phyloP scores from a whole-genome alignment of 495 filamentous ascomycete genomes.

The Podospora pseudocomata region DNA sequence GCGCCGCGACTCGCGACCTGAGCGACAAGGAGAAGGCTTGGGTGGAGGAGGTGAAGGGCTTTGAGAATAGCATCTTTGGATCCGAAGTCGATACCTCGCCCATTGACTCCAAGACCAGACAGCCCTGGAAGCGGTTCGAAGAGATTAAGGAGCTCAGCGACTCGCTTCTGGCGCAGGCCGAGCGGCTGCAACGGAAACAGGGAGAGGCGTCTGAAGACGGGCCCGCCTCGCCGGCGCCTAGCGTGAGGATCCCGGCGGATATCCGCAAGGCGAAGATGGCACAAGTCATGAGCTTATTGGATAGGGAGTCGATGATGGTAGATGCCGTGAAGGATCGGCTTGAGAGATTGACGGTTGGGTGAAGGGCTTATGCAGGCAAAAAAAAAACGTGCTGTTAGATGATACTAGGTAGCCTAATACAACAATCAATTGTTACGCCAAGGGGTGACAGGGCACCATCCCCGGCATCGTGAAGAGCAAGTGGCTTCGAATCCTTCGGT shows the following conservation, averaged over 20 bases:
- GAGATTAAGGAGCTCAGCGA: slow-evolving; percentile 44
- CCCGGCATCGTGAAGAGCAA: not conserved
- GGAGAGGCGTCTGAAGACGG: slow-evolving; percentile 32
- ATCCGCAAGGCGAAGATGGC: slow-evolving; percentile 63
- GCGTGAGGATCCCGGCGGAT: slow-evolving; percentile 58
- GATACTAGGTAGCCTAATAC: slow-evolving; percentile 2
- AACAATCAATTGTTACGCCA: not conserved
- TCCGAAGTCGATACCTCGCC: slow-evolving; percentile 20
- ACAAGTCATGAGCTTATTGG: slow-evolving; percentile 67
- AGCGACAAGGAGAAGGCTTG: slow-evolving; percentile 71
- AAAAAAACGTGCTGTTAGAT: slow-evolving; percentile 4
- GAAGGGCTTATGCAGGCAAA: slow-evolving; percentile 3
- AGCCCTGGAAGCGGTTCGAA: slow-evolving; percentile 46
- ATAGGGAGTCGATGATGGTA: slow-evolving; percentile 60
- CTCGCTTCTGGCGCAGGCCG: slow-evolving; percentile 51
- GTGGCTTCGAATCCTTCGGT: not conserved
- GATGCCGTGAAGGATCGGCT: slow-evolving; percentile 42
- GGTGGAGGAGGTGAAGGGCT: slow-evolving; percentile 57
- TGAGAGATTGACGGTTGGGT: slow-evolving; percentile 33
- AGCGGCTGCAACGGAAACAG: slow-evolving; percentile 35
- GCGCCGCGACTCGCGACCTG: slow-evolving; percentile 58
- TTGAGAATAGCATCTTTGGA: slow-evolving; percentile 45
- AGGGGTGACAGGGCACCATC: not conserved
- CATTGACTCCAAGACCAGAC: slow-evolving; percentile 30
- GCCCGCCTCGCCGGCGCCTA: slow-evolving; percentile 26